Evolutionary conservation across 2,329 filamentous ascomycete genomes (phyloP), one percentile per base, ranked within the genome.

Genomic region (Penicillium paneum): DNA sequence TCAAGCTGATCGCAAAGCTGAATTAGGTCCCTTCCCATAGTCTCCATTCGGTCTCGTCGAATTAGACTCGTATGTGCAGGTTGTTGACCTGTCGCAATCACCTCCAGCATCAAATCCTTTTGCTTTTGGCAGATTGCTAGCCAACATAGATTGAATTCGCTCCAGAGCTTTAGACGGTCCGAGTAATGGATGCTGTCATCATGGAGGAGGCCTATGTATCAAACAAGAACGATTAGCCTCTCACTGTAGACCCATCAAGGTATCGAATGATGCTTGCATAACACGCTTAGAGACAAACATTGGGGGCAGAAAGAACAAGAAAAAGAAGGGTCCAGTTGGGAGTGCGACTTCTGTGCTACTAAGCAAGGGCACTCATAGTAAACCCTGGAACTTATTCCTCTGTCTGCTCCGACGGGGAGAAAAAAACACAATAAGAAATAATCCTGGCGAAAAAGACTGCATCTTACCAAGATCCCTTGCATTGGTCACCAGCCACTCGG

Each of bases 81-180:
- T 54, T 82, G 79, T 59, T 83, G 79, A 17, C 82, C 82, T 0
- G 82, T 82, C 48, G 81, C 78, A 67, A 88, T 79, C 71, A 83
- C 74, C 42, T 82, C 75, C 54, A 83, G 77, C 2, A 82, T 80
- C 71, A 92, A 76, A 51, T 96, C 88, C 67, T 89, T 90, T 70
- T 97, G 92, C 63, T 85, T 89, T 69, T 94, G 90, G 47, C 92
- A 84, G 7, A 94, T 78, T 5, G 87, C 83, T 35, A 97, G 81
- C 93, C 93, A 97, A 55, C 90, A 91, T 55, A 90, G 83, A 73
- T 99, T 97, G 77, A 97, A 96, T 63, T 97, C 89, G 65, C 89
- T 86, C 94, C 94, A 99, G 7, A 97, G 78, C 67, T 87, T 87
- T 61, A 96, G 82, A 52, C 91, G 86, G 64, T 94, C 87, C 52